Evolutionary conservation across 345 rosid species (phyloP).

Genomic region (Microcos paniculata): DNA sequence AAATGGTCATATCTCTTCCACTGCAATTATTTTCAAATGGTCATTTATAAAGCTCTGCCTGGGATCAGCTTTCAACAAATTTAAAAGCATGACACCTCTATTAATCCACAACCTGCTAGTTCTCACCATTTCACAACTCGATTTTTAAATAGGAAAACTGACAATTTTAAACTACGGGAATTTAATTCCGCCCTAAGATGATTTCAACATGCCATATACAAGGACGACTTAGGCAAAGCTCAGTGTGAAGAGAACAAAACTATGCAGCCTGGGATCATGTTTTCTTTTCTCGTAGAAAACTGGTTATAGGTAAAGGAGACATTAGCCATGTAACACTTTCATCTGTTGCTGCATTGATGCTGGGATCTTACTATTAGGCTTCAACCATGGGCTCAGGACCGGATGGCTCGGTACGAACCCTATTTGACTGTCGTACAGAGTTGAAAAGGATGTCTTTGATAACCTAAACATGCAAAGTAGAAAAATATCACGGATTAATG

Average conservation of each 20-base stretch:
- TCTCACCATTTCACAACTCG: neutral
- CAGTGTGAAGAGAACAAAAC: conserved; percentile 13
- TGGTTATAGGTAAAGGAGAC: conserved; percentile 3
- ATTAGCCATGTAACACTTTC: conserved; percentile 3
- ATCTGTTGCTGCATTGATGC: conserved; percentile 8
- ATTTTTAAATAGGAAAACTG: neutral
- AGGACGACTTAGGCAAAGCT: neutral
- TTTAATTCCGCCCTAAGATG: neutral
- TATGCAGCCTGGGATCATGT: conserved; percentile 1
- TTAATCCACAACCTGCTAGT: neutral
- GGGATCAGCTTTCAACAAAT: neutral
- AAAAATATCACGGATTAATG: conserved; percentile 5
- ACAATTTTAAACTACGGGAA: neutral
- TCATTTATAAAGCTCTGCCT: neutral
- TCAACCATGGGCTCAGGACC: conserved; percentile 96
- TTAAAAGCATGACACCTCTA: neutral
- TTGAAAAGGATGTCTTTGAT: conserved; percentile 96
- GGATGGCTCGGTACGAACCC: conserved; percentile 48
- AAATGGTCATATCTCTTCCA: conserved; percentile 6
- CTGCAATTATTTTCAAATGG: neutral
- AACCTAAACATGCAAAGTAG: conserved; percentile 43
- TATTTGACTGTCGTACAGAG: conserved; percentile 63
- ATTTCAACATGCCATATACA: neutral
- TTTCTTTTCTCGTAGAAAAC: neutral
- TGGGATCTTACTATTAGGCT: conserved; percentile 39